Base-by-base conservation (phyloP, 805 yeast species). In the Limtongozyma cylindracea region DNA sequence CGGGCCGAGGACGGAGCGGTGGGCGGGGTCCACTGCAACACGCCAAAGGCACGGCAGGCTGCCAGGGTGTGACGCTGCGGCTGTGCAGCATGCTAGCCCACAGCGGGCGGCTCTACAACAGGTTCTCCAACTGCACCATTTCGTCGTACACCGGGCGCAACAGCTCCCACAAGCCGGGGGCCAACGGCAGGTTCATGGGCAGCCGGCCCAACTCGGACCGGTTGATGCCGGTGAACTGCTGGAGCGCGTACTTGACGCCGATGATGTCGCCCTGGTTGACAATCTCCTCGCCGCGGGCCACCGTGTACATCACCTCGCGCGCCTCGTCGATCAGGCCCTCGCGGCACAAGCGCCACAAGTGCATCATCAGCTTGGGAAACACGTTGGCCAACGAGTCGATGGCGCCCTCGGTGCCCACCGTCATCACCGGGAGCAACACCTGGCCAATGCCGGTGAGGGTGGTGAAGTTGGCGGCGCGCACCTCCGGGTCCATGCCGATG, bases 301-400 rank as follows among this genome's bases (percentile, higher is more conserved):
- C 51, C 15, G 41, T 29, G 23, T 39, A 35, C 35, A 60, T 67
- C 19, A 57, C 31, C 21, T 37, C 32, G 27, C 38, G 43, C 10
- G 65, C 66, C 27, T 40, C 49, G 20, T 38, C 43, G 18, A 33
- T 25, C 23, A 56, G 45, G 15, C 61, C 62, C 8, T 34, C 37
- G 19, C 45, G 40, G 26, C 31, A 42, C 10, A 53, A 40, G 19
- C 47, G 38, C 30, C 39, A 54, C 18, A 61, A 33, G 22, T 42
- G 43, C 22, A 53, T 56, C 19, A 49, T 49, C 5, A 53, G 38
- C 38, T 56, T 54, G 26, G 68, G 68, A 41, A 47, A 57, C 4
- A 59, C 60, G 17, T 61, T 63, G 19, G 57, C 43, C 16, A 59
- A 39, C 5, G 63, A 68, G 33, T 59, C 66, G 25, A 61, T 51